Evolutionary conservation across 116 monocot genomes (phyloP), one percentile per base, ranked within the genome.

Genomic region (Papilionanthe hybrid): DNA sequence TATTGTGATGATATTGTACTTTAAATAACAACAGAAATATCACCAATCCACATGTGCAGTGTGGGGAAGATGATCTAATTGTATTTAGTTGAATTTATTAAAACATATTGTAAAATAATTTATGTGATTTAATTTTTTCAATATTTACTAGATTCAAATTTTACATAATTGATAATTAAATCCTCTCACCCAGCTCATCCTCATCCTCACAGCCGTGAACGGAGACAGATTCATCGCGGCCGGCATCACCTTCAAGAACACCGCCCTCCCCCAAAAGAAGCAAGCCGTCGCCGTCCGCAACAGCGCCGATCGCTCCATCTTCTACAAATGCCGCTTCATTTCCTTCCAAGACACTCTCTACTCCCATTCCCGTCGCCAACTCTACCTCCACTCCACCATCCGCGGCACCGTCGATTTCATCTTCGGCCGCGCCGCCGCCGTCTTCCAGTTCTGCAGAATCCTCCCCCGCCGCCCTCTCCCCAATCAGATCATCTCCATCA

Each of bases 331-430:
- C 81, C 78, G 81, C 44, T 79, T 88, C 83, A 45, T 73, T 18
- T 82, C 82, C 20, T 82, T 78, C 67, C 88, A 88, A 45, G 88
- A 88, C 85, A 88, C 88, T 7, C 75, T 88, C 12, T 83, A 85
- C 78, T 48, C 82, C 0, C 84, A 88, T 68, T 22, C 77, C 15
- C 20, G 45, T 1, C 57, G 78, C 4, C 88, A 85, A 74, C 83
- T 82, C 80, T 88, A 85, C 69, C 72, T 85, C 29, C 80, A 74
- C 32, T 88, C 85, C 84, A 56, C 56, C 72, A 69, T 87, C 78
- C 55, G 76, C 27, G 87, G 87, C 45, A 87, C 87, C 7, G 76
- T 87, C 17, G 87, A 87, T 80, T 87, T 83, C 83, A 75, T 83
- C 50, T 87, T 83, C 63, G 87, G 87, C 60, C 73, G 84, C 55